Percentiles rank a stretch among this genome's conserved stretches.
phyloP scores from a whole-genome alignment of 768 basidiomycete species.

The Fistulinella prunicolor region DNA sequence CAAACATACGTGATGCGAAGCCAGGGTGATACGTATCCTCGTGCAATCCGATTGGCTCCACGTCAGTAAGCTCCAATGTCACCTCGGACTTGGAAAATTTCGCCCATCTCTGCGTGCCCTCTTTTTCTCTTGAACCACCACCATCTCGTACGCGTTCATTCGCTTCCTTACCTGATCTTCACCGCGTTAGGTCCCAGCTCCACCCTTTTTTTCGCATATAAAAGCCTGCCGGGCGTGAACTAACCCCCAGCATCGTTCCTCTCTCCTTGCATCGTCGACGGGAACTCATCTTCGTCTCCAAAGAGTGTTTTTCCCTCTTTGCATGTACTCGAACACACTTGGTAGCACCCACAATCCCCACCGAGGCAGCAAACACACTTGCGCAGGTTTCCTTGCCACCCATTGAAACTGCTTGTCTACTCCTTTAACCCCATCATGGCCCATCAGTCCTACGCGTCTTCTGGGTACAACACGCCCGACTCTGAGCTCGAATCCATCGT shows the following conservation, averaged over 20 bases:
- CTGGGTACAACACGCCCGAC: constrained; percentile 72
- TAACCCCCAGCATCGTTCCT: not conserved
- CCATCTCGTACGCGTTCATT: constrained; percentile 3
- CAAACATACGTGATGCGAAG: no score
- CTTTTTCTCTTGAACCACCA: constrained; percentile 18
- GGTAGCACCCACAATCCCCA: constrained; percentile 85
- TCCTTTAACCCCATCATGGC: constrained; percentile 45
- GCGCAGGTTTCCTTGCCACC: constrained; percentile 60
- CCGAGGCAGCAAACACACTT: constrained; percentile 84
- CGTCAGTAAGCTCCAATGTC: constrained; percentile 1
- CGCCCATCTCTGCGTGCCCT: constrained; percentile 13
- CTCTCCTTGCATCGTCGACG: not conserved
- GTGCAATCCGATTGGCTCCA: constrained; percentile 12
- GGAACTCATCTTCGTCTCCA: constrained; percentile 9
- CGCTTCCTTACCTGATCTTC: not conserved
- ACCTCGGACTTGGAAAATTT: constrained; percentile 20
- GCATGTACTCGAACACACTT: constrained; percentile 96
- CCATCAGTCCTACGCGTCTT: constrained; percentile 43
- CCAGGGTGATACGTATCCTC: not conserved
- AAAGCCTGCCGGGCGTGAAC: constrained; percentile 10
- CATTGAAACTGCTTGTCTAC: constrained; percentile 35
- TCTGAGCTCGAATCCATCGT: constrained; percentile 66
- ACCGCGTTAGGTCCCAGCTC: not conserved
- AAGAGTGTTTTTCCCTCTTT: constrained; percentile 43
- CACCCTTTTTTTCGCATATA: constrained; percentile 29